Evolutionary conservation across 495 filamentous ascomycete species (phyloP), one percentile per base, ranked within the genome.

Genomic region (Chlorociboria aeruginascens): DNA sequence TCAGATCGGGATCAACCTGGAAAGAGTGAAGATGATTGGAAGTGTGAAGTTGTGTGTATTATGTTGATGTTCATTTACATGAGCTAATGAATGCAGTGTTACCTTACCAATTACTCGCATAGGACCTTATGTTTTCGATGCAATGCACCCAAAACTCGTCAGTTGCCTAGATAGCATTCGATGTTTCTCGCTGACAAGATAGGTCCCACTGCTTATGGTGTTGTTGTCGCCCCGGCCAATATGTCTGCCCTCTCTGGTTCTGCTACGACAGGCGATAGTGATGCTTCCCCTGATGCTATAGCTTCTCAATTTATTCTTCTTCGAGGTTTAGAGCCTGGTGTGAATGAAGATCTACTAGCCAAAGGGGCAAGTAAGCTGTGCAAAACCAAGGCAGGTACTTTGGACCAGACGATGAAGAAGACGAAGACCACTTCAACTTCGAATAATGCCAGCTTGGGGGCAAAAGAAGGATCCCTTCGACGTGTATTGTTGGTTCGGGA

Each of bases 281-380:
- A 94, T 63, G 84, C 79, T 38, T 82, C 83, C 7, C 75, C 82
- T 4, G 81, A 90, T 37, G 74, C 77, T 40, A 74, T 74, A 4
- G 78, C 86, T 1, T 90, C 86, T 2, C 87, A 92, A 43, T 89
- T 89, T 49, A 67, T 95, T 12, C 73, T 95, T 3, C 69, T 95
- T 31, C 77, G 86, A 38, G 77, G 78, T 12, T 67, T 95, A n/a
- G 82, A 88, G 35, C 60, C 75, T 6, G 77, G 81, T 3, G 81
- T 88, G 16, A 84, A 71, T 13, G 89, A 94, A 61, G 76, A 88
- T 49, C 69, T 89, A 10, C 69, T 94, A 2, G 83, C 85, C 1
- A 83, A 81, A 54, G 87, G 85, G 32, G 77, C 89, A 29, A 75
- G 79, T 47, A 94, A 92, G 62, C 68, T 95, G 9, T 86, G 83